A percentile compares a stretch with the other conserved stretches of the same genome.
Evolutionary conservation across 148 eudicot genomes (phyloP).

Genomic region (Chenopodium berlandieri): DNA sequence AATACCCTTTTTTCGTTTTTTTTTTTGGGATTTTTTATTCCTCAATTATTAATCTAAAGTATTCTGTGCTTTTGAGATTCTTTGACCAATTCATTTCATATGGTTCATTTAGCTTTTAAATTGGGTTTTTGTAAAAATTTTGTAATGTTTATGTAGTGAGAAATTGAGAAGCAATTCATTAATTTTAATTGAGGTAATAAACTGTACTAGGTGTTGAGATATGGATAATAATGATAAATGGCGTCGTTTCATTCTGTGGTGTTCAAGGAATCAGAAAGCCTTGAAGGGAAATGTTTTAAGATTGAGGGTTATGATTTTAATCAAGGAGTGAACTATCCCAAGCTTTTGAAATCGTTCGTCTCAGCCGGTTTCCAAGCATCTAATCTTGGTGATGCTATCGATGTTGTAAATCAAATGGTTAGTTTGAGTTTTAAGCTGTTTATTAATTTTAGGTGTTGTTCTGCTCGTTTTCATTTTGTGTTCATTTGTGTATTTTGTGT

Average conservation of each 20-base stretch:
- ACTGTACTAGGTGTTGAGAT: neutral
- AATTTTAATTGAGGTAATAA: neutral
- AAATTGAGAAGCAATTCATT: neutral
- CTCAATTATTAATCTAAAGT: neutral
- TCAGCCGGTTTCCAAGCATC: conserved; percentile 92
- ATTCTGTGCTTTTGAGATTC: neutral
- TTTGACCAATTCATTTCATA: too few species aligned
- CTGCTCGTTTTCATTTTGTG: neutral
- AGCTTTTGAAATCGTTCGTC: conserved; percentile 16
- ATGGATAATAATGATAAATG: conserved; percentile 34
- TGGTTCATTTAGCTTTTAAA: too few species aligned
- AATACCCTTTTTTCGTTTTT: neutral
- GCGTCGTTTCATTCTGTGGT: conserved; percentile 46
- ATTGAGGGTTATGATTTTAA: conserved; percentile 34
- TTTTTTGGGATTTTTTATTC: neutral
- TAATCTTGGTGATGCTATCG: conserved; percentile 82
- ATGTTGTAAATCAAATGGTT: conserved; percentile 85
- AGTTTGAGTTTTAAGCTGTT: conserved; percentile 3
- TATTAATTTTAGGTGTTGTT: too few species aligned
- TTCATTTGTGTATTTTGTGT: conserved; percentile 21
- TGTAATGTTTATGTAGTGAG: neutral
- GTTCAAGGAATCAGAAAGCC: conserved; percentile 67
- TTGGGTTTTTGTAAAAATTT: neutral
- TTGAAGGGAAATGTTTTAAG: conserved; percentile 54
- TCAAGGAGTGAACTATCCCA: conserved; percentile 54